A percentile compares a stretch with the other conserved stretches of the same genome.
Conservation (phyloP, 1,284 basidiomycete genomes). For the Ustilago lituana region DNA sequence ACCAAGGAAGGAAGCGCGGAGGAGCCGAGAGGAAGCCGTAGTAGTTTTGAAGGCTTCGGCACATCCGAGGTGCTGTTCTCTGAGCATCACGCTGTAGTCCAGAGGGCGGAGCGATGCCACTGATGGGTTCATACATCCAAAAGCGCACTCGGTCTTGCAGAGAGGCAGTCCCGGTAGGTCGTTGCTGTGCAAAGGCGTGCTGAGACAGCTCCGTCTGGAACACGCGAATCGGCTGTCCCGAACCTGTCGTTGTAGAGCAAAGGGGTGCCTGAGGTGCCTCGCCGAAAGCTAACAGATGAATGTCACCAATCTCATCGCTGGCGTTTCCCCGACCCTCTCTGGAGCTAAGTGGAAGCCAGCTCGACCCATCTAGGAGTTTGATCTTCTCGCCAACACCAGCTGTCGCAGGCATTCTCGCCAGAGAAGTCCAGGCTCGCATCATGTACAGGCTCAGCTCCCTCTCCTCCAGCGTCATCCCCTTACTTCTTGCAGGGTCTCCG, state of each 20-base stretch:
- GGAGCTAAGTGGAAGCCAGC: conserved; percentile 13
- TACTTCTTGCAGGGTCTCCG: too few species aligned
- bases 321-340: not conserved
- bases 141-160: conserved; percentile 27
- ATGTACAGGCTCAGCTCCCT: conserved; percentile 27
- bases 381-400: not conserved
- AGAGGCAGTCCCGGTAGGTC: conserved; percentile 7
- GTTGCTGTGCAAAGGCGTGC: conserved; percentile 25
- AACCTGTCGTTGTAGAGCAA: not conserved
- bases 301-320: not conserved
- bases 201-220: conserved; percentile 21
- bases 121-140: conserved; percentile 41
- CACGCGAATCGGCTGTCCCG: conserved; percentile 5
- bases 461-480: conserved; percentile 32
- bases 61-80: conserved; percentile 2
- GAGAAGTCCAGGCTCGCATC: conserved; percentile 38
- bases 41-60: conserved; percentile 32
- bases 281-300: conserved; percentile 26
- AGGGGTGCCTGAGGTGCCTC: conserved; percentile 26
- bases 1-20: conserved; percentile 33
- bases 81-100: not conserved
- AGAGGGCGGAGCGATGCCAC: conserved; percentile 8
- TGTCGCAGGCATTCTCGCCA: conserved; percentile 16
- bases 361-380: conserved; percentile 16
- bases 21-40: conserved; percentile 28